Evolutionary conservation across 164 flowering plant genomes (phyloP).

Genomic region (Aristolochia californica): DNA sequence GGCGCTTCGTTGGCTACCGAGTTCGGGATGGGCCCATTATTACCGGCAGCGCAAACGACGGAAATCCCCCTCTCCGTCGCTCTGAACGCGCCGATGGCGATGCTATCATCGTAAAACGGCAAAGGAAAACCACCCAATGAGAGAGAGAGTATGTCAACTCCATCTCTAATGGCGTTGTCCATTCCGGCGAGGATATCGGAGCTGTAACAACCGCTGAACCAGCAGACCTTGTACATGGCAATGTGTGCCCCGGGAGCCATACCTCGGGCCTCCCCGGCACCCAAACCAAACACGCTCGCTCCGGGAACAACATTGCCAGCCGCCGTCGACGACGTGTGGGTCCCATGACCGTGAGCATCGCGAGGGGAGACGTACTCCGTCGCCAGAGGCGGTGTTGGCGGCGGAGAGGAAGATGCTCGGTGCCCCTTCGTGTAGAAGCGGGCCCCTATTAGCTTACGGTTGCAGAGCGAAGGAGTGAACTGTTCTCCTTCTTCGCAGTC

Average conservation of each 20-base stretch:
- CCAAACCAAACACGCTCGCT: conserved; percentile 74
- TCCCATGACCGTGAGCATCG: conserved; percentile 85
- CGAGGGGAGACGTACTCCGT: conserved; percentile 62
- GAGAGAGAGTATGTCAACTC: conserved; percentile 80
- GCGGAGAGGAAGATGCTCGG: conserved; percentile 25
- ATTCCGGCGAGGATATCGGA: conserved; percentile 89
- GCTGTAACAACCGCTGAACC: conserved; percentile 85
- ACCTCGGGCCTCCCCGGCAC: conserved; percentile 71
- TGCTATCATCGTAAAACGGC: conserved; percentile 72
- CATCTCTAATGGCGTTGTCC: conserved; percentile 81
- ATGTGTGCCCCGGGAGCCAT: conserved; percentile 87
- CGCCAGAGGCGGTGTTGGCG: conserved; percentile 10
- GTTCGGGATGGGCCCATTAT: conserved; percentile 63
- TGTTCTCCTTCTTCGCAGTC: conserved; percentile 57
- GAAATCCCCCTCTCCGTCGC: conserved; percentile 77
- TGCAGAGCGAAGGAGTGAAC: conserved; percentile 52
- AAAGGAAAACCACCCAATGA: conserved; percentile 82
- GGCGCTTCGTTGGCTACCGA: conserved; percentile 94
- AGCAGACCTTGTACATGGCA: conserved; percentile 91
- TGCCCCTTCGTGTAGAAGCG: conserved; percentile 67
- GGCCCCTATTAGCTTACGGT: conserved; percentile 81
- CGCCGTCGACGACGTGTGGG: conserved; percentile 91
- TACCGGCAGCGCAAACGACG: conserved; percentile 85
- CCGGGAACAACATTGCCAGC: conserved; percentile 50
- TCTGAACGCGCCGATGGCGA: conserved; percentile 80